Evolutionary conservation across 2,329 filamentous ascomycete genomes (phyloP).

Genomic region (Sporothrix mexicana): DNA sequence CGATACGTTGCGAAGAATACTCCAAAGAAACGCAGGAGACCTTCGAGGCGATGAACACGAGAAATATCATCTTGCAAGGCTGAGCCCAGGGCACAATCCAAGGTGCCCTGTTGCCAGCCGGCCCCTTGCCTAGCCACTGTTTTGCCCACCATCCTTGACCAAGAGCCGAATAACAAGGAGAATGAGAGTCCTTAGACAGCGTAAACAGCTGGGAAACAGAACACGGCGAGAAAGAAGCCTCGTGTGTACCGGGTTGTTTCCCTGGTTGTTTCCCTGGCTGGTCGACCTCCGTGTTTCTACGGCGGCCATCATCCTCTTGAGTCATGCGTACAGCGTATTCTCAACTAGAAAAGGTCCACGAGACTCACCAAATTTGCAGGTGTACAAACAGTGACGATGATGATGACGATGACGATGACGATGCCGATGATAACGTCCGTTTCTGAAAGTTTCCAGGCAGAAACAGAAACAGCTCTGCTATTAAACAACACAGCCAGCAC

Average conservation of each 20-base stretch:
- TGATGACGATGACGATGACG: not conserved
- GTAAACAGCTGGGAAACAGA: not conserved
- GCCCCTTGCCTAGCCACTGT: not conserved
- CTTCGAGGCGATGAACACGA: too few species aligned
- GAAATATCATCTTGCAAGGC: not conserved
- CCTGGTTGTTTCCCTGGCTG: not conserved
- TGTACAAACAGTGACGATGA: too few species aligned
- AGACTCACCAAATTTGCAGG: too few species aligned
- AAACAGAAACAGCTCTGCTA: not conserved
- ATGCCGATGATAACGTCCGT: not conserved
- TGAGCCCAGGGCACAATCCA: not conserved
- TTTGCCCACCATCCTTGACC: not conserved
- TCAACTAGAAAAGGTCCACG: too few species aligned
- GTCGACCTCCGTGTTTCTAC: not conserved
- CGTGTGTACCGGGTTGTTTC: not conserved
- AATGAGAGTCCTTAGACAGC: slow-evolving; percentile 3
- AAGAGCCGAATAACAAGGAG: not conserved
- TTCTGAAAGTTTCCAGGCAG: not conserved
- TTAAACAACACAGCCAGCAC: not conserved
- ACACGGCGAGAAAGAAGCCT: not conserved
- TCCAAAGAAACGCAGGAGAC: not conserved
- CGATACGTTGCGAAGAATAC: too few species aligned
- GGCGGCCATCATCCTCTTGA: not conserved
- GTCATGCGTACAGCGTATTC: not conserved
- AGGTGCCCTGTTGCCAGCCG: not conserved